Evolutionary conservation across 106 monocot genomes (phyloP).

Genomic region (Dioscorea dumetorum): DNA sequence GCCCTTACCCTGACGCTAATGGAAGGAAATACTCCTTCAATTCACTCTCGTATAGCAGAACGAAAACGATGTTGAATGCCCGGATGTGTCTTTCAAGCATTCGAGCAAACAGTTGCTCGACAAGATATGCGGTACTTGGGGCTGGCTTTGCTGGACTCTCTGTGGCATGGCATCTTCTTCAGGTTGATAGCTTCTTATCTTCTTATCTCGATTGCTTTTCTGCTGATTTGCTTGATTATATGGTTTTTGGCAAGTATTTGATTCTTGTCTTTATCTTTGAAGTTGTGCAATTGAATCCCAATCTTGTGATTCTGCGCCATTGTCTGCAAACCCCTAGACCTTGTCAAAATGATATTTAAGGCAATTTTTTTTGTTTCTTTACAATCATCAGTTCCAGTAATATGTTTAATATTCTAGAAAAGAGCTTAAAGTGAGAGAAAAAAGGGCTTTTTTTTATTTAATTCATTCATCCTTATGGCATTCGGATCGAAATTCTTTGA

Average conservation of each 20-base stretch:
- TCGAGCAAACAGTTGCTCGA: not conserved
- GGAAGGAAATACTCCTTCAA: not conserved
- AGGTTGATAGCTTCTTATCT: slow-evolving; percentile 25
- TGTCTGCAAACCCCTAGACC: no score
- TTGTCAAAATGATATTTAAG: no score
- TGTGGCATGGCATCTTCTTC: slow-evolving; percentile 85
- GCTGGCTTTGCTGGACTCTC: slow-evolving; percentile 97
- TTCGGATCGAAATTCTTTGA: no score
- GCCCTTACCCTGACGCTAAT: slow-evolving; percentile 5
- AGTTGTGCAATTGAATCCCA: not conserved
- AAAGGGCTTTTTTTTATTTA: no score
- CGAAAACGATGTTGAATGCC: not conserved
- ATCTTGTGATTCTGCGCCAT: not conserved
- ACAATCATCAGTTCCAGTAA: no score
- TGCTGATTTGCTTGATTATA: not conserved
- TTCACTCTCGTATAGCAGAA: not conserved
- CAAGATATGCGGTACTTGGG: slow-evolving; percentile 82
- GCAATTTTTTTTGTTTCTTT: no score
- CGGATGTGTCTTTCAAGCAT: not conserved
- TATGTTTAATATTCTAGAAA: no score
- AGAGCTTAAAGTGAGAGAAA: no score
- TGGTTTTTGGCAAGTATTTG: not conserved
- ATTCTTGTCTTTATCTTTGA: not conserved
- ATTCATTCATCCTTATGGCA: no score
- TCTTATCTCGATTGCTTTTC: not conserved